Conservation (phyloP, 2,329 filamentous ascomycete genomes). For the Diaporthe sp. region DNA sequence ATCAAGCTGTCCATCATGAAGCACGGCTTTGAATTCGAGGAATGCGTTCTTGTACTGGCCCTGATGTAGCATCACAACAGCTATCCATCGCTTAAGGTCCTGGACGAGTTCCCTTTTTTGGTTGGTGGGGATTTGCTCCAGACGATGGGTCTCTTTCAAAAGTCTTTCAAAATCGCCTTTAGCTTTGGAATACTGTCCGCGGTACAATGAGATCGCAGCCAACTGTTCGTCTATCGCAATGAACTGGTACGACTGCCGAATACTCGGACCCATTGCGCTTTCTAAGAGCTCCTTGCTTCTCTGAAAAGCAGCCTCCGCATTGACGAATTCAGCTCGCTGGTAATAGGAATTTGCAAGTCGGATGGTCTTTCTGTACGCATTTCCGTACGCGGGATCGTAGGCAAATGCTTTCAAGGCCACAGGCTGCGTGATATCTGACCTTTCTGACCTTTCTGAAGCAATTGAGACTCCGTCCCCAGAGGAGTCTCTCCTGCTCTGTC, state of each 20-base stretch:
- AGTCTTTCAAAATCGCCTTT: neutral
- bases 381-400: neutral
- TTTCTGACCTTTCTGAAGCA: neutral
- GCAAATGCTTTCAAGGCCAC: neutral
- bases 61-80: neutral
- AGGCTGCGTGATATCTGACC: neutral
- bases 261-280: neutral
- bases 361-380: neutral
- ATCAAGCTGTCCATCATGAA: neutral
- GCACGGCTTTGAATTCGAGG: neutral
- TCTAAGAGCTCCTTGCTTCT: neutral
- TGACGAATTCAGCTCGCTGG: neutral
- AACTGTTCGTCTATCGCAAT: conserved; percentile 4
- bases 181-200: neutral
- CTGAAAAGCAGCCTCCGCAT: neutral
- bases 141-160: neutral
- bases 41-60: neutral
- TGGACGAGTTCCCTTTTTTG: neutral
- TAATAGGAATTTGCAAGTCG: neutral
- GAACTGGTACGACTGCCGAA: neutral
- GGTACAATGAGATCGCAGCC: neutral
- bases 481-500: neutral
- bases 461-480: neutral
- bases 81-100: neutral
- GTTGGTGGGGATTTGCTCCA: neutral